These are phyloP conservation scores for Gracilaria caudata DNA, from an alignment of 23 red algal genomes.

Conservation along the genomic window DNA sequence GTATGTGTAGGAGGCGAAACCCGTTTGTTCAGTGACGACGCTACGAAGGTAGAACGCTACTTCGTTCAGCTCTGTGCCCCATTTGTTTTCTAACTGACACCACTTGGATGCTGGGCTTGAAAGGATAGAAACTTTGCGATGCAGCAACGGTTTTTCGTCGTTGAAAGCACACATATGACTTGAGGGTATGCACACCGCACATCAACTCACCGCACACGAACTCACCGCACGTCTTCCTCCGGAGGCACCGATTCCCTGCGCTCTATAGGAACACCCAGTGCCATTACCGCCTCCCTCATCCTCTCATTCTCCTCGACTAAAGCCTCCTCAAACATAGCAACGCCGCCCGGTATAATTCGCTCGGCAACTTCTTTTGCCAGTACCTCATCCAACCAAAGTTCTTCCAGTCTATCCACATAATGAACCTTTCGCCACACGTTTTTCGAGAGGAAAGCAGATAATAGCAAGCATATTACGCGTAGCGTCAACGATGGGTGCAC, in stretches of 20 bases:
- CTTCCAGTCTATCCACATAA: constrained; percentile 65
- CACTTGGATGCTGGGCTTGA: too few relatives aligned
- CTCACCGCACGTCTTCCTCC: not conserved
- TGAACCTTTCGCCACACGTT: constrained; percentile 57
- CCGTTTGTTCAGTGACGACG: too few relatives aligned
- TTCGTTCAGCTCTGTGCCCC: too few relatives aligned
- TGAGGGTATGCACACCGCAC: too few relatives aligned
- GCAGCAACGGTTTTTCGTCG: too few relatives aligned
- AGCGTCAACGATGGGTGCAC: constrained; percentile 45
- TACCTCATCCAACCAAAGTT: constrained; percentile 70
- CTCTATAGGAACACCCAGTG: constrained; percentile 35
- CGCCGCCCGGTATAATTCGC: constrained; percentile 25
- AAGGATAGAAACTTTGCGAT: too few relatives aligned
- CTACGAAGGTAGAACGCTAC: too few relatives aligned
- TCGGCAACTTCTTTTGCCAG: constrained; percentile 25
- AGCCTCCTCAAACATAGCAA: constrained; percentile 43
- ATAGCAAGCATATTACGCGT: constrained; percentile 25
- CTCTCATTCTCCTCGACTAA: constrained; percentile 42
- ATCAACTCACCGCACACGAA: not conserved
- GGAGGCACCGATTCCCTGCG: not conserved
- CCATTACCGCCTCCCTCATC: constrained; percentile 27
- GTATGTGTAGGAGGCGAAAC: too few relatives aligned
- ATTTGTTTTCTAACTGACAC: too few relatives aligned
- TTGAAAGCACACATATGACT: too few relatives aligned
- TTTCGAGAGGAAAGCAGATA: constrained; percentile 14